These are phyloP conservation scores for Carex sylvatica DNA, from an alignment of 202 grass and related monocot genomes.

Conservation along the genomic window DNA sequence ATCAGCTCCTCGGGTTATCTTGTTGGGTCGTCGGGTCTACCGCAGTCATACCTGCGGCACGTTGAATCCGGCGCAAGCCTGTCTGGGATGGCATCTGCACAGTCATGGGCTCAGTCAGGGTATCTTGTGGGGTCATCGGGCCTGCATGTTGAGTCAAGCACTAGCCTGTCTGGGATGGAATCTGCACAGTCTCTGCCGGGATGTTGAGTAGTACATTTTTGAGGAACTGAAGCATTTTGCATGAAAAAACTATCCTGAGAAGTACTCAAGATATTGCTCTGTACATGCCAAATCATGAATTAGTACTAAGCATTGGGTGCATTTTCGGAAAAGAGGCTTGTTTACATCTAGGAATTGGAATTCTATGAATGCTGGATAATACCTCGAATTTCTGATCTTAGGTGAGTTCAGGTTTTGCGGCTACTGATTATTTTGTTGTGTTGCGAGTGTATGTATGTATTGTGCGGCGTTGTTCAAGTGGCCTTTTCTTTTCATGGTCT, in stretches of 20 bases:
- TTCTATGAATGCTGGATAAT: not conserved
- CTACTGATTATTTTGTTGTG: not conserved
- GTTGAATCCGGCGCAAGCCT: slow-evolving; percentile 54
- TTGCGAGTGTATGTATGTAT: slow-evolving; percentile 16
- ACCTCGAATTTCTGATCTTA: not conserved
- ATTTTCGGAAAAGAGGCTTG: not conserved
- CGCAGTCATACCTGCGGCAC: slow-evolving; percentile 57
- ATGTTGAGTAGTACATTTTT: slow-evolving; percentile 30
- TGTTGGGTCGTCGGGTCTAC: slow-evolving; percentile 51
- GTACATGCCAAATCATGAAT: not conserved
- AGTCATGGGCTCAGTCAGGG: slow-evolving; percentile 48
- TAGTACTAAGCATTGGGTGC: not conserved
- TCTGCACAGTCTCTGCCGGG: slow-evolving; percentile 59
- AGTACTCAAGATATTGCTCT: not conserved
- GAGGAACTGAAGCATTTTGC: not conserved
- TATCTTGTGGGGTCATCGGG: slow-evolving; percentile 58
- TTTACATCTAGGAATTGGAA: not conserved
- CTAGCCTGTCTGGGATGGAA: slow-evolving; percentile 57
- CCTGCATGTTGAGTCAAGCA: slow-evolving; percentile 48
- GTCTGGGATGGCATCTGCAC: slow-evolving; percentile 56
- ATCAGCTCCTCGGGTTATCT: slow-evolving; percentile 56
- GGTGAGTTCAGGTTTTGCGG: not conserved
- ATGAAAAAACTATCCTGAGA: not conserved
- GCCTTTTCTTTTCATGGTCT: not conserved
- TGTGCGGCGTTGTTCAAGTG: not conserved